Percentiles rank a stretch among this genome's conserved stretches.
These are phyloP conservation scores for Pseudopithomyces maydicus DNA, from an alignment of 2,329 filamentous ascomycete species.

Conservation along the genomic window DNA sequence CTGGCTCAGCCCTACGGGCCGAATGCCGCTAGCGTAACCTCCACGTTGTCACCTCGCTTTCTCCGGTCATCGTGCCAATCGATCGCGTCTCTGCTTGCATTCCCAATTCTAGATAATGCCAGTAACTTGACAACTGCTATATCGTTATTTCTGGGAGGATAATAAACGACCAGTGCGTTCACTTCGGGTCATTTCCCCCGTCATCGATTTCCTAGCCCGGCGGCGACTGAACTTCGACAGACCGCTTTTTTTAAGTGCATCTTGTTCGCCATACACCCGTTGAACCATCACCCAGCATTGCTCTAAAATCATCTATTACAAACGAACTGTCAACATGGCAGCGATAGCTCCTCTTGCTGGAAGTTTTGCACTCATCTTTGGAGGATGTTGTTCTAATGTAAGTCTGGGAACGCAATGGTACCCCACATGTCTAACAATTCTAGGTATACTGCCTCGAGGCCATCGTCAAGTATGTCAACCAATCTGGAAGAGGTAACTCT, in stretches of 20 bases:
- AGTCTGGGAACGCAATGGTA: conserved; percentile 32
- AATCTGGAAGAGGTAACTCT: too few relatives aligned
- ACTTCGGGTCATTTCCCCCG: not conserved
- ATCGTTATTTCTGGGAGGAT: not conserved
- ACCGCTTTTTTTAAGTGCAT: not conserved
- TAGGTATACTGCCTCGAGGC: conserved; percentile 95
- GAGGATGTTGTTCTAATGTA: conserved; percentile 93
- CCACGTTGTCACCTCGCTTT: conserved; percentile 34
- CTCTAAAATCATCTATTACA: not conserved
- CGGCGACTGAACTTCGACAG: not conserved
- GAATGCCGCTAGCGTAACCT: conserved; percentile 36
- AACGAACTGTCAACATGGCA: conserved; percentile 27
- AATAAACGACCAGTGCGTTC: not conserved
- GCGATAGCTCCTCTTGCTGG: conserved; percentile 44
- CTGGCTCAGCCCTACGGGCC: conserved; percentile 15
- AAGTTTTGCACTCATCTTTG: conserved; percentile 88
- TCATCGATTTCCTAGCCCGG: conserved; percentile 1
- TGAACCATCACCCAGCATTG: not conserved
- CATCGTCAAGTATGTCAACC: conserved; percentile 80
- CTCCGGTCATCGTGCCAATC: conserved; percentile 8
- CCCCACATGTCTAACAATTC: conserved; percentile 20
- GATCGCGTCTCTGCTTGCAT: conserved; percentile 4
- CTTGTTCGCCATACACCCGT: not conserved
- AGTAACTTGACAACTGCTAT: not conserved
- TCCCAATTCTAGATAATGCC: conserved; percentile 1